Percentiles rank a stretch among this genome's conserved stretches.
Conservation (phyloP, 73 alveolate genomes). For the Tetrahymena thermophila region DNA sequence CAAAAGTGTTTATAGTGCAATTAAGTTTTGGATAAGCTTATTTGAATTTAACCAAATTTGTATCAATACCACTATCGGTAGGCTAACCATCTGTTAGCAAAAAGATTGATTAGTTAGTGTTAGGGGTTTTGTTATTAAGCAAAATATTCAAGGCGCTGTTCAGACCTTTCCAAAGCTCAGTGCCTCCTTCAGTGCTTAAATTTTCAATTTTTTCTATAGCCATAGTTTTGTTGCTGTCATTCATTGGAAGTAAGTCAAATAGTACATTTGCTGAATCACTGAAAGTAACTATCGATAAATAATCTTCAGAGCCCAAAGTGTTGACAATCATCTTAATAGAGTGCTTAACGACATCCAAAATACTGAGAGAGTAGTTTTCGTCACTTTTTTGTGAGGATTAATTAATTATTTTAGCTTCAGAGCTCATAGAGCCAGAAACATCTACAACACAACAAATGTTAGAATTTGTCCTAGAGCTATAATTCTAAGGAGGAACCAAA, state of each 20-base stretch:
- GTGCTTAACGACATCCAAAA: not conserved
- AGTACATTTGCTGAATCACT: not conserved
- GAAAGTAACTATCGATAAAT: not conserved
- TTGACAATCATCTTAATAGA: not conserved
- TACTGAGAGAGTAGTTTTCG: not conserved
- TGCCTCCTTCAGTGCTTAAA: not conserved
- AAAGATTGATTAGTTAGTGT: not conserved
- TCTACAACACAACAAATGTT: not conserved
- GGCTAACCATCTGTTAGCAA: constrained; percentile 4
- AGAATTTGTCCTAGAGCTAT: not conserved
- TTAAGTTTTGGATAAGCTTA: not conserved
- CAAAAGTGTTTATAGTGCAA: not conserved
- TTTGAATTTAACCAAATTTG: not conserved
- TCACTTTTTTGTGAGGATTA: not conserved
- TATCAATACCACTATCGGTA: not conserved
- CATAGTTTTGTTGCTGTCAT: not conserved
- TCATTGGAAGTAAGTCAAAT: not conserved
- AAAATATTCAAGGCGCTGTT: not conserved
- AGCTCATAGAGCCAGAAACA: not conserved
- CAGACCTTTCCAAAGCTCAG: not conserved
- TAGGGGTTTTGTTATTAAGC: not conserved
- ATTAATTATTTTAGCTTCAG: not conserved
- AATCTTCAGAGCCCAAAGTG: not conserved
- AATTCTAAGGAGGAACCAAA: not conserved
- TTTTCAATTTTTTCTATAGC: not conserved